Evolutionary conservation across 176 grass and related monocot genomes (phyloP).

Genomic region (Stipa capillata): DNA sequence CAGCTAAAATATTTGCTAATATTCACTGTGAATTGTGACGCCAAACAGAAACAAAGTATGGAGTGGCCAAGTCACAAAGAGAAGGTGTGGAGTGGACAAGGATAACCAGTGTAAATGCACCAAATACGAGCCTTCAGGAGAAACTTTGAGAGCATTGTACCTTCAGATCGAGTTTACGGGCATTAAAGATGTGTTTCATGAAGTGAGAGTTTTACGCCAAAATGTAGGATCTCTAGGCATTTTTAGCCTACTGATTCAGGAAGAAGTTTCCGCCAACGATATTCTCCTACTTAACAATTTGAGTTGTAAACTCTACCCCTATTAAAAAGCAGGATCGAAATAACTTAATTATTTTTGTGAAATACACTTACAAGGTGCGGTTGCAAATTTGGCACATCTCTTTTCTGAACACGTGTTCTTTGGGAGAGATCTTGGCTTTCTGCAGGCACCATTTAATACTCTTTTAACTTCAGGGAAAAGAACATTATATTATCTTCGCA

Average conservation of each 20-base stretch:
- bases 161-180: conserved; percentile 74
- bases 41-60: not conserved
- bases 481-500: not conserved
- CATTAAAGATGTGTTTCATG: conserved; percentile 84
- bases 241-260: conserved; percentile 74
- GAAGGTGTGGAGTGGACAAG: not conserved
- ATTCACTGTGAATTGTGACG: not conserved
- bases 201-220: conserved; percentile 74
- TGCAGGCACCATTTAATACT: conserved; percentile 25
- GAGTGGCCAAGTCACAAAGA: not conserved
- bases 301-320: not conserved
- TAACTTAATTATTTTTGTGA: not conserved
- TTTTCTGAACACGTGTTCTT: conserved; percentile 64
- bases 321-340: not conserved
- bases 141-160: conserved; percentile 27
- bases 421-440: conserved; percentile 76
- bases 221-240: conserved; percentile 82
- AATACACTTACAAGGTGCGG: conserved; percentile 56
- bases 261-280: conserved; percentile 67
- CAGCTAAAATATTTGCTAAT: too few species aligned
- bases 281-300: conserved; percentile 55
- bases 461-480: not conserved
- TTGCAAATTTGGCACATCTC: conserved; percentile 74
- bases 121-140: not conserved
- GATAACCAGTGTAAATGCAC: not conserved